These are phyloP conservation scores for Sporobolus alterniflorus DNA, from an alignment of 202 grass and related monocot genomes.

Conservation along the genomic window DNA sequence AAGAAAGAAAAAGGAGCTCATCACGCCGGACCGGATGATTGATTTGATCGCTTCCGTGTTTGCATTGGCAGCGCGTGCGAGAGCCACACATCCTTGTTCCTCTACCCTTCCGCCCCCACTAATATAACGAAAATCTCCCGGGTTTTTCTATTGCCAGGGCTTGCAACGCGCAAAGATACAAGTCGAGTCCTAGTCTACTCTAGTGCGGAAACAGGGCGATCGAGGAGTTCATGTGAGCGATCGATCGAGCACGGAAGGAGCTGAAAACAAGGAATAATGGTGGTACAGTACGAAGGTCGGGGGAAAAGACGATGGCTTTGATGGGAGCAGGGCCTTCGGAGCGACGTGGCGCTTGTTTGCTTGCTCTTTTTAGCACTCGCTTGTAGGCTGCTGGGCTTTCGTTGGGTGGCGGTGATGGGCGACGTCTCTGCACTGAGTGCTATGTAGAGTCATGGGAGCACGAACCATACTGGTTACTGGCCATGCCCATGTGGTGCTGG, in stretches of 20 bases:
- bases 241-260: too few species aligned
- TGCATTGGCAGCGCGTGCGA: conserved; percentile 20
- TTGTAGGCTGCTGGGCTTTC: background rate
- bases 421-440: background rate
- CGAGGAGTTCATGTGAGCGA: too few species aligned
- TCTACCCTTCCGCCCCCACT: background rate
- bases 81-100: conserved; percentile 23
- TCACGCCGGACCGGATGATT: too few species aligned
- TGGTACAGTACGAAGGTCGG: background rate
- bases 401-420: background rate
- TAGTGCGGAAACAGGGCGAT: too few species aligned
- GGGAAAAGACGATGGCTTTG: conserved; percentile 4
- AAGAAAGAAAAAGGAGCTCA: too few species aligned
- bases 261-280: too few species aligned
- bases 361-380: conserved; percentile 46
- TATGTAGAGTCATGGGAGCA: conserved; percentile 5
- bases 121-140: background rate
- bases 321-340: conserved; percentile 34
- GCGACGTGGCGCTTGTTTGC: conserved; percentile 35
- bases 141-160: background rate
- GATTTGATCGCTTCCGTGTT: conserved; percentile 31
- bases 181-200: background rate
- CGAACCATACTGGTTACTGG: too few species aligned
- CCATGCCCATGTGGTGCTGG: background rate
- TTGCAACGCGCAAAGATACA: background rate